Conservation (phyloP, 2,329 filamentous ascomycete species). For the Neodidymelliopsis sp. region DNA sequence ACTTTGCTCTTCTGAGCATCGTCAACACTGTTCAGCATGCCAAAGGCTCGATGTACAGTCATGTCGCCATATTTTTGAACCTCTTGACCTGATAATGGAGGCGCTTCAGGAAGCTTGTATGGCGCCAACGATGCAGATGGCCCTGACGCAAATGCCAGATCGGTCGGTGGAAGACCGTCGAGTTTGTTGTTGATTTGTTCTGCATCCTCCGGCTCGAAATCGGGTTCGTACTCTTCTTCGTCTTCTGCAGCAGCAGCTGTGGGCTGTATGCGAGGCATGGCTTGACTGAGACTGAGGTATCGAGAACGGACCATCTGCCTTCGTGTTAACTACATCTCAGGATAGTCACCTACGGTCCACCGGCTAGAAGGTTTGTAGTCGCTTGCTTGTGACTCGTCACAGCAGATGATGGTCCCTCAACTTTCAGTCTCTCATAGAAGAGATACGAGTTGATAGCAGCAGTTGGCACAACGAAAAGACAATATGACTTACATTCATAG, state of each 20-base stretch:
- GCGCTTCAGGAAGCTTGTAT: slow-evolving; percentile 81
- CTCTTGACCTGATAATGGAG: slow-evolving; percentile 73
- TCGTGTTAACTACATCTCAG: neutral
- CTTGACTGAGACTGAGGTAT: slow-evolving; percentile 49
- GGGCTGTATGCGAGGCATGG: slow-evolving; percentile 38
- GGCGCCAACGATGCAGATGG: slow-evolving; percentile 63
- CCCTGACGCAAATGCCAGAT: slow-evolving; percentile 53
- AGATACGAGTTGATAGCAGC: neutral
- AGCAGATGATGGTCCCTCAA: too few relatives aligned
- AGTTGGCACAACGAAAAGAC: neutral
- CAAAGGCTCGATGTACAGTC: slow-evolving; percentile 78
- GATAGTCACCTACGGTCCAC: neutral
- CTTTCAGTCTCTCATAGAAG: too few relatives aligned
- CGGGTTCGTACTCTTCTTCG: slow-evolving; percentile 92
- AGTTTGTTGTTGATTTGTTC: slow-evolving; percentile 81
- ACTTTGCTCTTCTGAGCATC: slow-evolving; percentile 64
- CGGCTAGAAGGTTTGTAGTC: too few relatives aligned
- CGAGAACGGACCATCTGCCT: slow-evolving; percentile 51
- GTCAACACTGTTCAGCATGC: slow-evolving; percentile 76
- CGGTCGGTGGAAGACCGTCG: slow-evolving; percentile 70
- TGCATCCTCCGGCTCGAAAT: slow-evolving; percentile 79
- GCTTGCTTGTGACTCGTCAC: too few relatives aligned
- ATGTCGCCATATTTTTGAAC: slow-evolving; percentile 77
- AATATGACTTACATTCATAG: slow-evolving; percentile 69
- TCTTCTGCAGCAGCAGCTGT: slow-evolving; percentile 57